phyloP scores from a whole-genome alignment of 1,284 basidiomycete genomes.

The Fomitopsis palustris region DNA sequence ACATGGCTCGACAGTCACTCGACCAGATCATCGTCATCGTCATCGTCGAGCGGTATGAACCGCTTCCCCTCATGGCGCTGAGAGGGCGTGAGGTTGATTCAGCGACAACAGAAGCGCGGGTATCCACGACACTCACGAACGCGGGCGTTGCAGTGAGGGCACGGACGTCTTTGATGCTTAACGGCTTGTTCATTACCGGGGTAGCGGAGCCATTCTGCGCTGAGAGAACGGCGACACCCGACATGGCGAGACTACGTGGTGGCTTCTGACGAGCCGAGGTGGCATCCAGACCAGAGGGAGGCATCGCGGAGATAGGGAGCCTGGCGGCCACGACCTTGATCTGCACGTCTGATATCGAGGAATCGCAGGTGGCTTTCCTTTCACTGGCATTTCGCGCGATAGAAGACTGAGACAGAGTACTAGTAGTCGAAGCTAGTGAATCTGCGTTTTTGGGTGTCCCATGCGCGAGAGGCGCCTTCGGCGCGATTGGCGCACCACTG shows the following conservation, averaged over 20 bases:
- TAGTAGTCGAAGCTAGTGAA: conserved; percentile 3
- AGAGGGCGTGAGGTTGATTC: background rate
- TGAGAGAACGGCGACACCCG: background rate
- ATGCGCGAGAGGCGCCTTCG: too few relatives aligned
- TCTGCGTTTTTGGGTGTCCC: conserved; percentile 3
- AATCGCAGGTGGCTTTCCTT: too few relatives aligned
- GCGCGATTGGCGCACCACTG: too few relatives aligned
- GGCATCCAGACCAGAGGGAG: too few relatives aligned
- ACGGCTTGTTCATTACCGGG: conserved; percentile 13
- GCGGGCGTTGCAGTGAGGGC: conserved; percentile 13
- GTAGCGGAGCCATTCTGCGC: background rate
- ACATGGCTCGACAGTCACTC: background rate
- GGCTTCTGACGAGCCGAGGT: background rate
- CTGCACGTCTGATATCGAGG: too few relatives aligned
- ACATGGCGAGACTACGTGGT: background rate
- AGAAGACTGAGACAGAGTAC: background rate
- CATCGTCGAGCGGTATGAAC: conserved; percentile 27
- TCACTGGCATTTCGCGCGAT: too few relatives aligned
- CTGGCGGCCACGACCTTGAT: too few relatives aligned
- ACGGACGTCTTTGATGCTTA: conserved; percentile 26
- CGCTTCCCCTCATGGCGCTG: conserved; percentile 22
- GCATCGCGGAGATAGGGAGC: too few relatives aligned
- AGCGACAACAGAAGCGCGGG: background rate
- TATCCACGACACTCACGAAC: conserved; percentile 11
- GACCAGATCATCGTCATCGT: conserved; percentile 21